A percentile compares a stretch with the other conserved stretches of the same genome.
Conservation (phyloP, 2,329 filamentous ascomycete species). For the Diaporthe ilicicola region DNA sequence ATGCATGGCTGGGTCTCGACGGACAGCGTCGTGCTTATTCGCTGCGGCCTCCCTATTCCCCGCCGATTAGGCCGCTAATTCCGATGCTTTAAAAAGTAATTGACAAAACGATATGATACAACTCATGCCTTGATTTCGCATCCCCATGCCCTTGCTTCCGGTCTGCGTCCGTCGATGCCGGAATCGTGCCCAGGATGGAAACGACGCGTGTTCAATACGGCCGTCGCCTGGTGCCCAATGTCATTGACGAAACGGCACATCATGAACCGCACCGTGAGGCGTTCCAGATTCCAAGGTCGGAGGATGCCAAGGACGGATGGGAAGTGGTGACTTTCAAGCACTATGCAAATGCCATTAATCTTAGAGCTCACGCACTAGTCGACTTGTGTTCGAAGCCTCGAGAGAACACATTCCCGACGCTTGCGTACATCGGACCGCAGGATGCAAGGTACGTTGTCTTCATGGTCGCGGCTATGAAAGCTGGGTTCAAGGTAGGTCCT, state of each 20-base stretch:
- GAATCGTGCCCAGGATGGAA: too few species aligned
- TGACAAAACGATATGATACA: too few species aligned
- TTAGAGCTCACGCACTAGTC: slow-evolving; percentile 12
- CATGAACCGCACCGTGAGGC: background rate
- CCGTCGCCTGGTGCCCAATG: slow-evolving; percentile 28
- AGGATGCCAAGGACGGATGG: slow-evolving; percentile 26
- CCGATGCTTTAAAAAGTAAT: too few species aligned
- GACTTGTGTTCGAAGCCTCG: background rate
- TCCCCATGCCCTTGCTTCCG: too few species aligned
- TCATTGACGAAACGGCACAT: slow-evolving; percentile 29
- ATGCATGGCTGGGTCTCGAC: too few species aligned
- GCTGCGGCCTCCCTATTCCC: too few species aligned
- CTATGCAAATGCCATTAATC: slow-evolving; percentile 34
- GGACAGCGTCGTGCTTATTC: too few species aligned
- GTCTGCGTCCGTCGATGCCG: too few species aligned
- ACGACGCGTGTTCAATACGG: too few species aligned
- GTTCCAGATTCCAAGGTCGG: slow-evolving; percentile 23
- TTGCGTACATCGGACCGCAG: slow-evolving; percentile 14
- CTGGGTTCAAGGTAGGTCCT: slow-evolving; percentile 10
- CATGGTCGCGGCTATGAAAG: slow-evolving; percentile 20
- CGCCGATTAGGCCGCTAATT: too few species aligned
- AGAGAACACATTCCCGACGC: background rate
- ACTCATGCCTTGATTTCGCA: too few species aligned
- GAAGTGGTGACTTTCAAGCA: slow-evolving; percentile 7
- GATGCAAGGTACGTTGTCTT: slow-evolving; percentile 14